Base-by-base conservation (phyloP, 2,329 filamentous ascomycete species). In the Colletotrichum sp. region DNA sequence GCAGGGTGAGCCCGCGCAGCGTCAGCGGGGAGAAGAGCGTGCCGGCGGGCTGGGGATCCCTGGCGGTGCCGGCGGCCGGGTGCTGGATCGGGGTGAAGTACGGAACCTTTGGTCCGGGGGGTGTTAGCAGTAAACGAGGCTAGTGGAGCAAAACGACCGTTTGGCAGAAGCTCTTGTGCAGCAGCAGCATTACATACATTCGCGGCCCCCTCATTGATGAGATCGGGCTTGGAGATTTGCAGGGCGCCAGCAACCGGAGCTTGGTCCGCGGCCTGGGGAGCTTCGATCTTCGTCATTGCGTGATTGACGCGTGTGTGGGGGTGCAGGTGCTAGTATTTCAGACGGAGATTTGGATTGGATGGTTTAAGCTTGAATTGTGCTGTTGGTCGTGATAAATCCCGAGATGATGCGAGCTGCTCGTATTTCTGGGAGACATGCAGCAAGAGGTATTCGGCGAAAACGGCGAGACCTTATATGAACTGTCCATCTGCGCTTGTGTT, bases 21-120 rank as follows among this genome's bases (percentile, higher is more conserved):
- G 82, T 86, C 52, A 89, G 79, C 5, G 88, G 87, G 0, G 82
- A 83, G 80, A 89, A 89, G 30, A 89, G 80, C 52, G 79, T 81
- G 44, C 66, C 73, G 6, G 92, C 87, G 13, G 88, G 83, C 44
- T 85, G 84, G 71, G 87, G 86, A 78, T 88, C 85, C 72, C 89
- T 82, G 3, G 88, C 87, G 10, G 86, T 87, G 5, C 89, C 89
- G 1, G 86, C 80, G 0, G 86, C 84, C 6, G 88, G 87, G 12
- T 81, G 77, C 79, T 90, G 89, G n/a, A 83, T 84, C 2, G 89
- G 88, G 0, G 88, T 89, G 81, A 86, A 90, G 81, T 86, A 90
- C 36, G 88, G 85, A 69, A 76, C 39, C 71, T 76, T 63, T 73
- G 26, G n/a, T 36, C 24, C 63, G 55, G 67, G 44, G 13, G 10